Evolutionary conservation across 805 yeast genomes (phyloP).

Genomic region (Myxozyma neglecta): DNA sequence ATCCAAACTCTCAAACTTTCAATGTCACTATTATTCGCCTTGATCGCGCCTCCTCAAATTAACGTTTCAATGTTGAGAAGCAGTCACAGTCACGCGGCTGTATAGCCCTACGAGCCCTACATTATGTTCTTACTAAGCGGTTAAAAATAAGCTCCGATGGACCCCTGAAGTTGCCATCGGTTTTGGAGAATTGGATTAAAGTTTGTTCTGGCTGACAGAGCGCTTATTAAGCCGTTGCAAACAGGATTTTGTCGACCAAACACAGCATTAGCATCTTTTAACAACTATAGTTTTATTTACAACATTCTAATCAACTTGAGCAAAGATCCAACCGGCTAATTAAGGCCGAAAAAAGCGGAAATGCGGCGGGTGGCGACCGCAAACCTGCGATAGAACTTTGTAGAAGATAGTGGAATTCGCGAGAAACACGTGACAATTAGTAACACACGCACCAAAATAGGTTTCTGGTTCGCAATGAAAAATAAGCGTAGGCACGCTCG

Average conservation of each 20-base stretch:
- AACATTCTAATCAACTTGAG: too few species aligned
- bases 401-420: background rate
- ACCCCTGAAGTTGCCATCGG: too few species aligned
- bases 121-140: background rate
- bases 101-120: constrained; percentile 9
- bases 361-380: background rate
- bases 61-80: background rate
- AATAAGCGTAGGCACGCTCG: too few species aligned
- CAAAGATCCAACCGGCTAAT: background rate
- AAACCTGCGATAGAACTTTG: background rate
- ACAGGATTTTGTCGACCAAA: too few species aligned
- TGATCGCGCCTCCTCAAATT: background rate
- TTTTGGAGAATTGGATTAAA: too few species aligned
- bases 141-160: too few species aligned
- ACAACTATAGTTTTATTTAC: too few species aligned
- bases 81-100: constrained; percentile 4
- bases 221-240: too few species aligned
- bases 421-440: background rate
- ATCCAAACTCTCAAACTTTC: background rate
- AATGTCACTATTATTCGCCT: background rate
- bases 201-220: too few species aligned
- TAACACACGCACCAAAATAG: background rate
- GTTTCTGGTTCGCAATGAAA: too few species aligned
- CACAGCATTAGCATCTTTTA: too few species aligned
- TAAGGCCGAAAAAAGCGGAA: background rate